These are phyloP conservation scores for Crepidotus sp. DNA, from an alignment of 1,284 basidiomycete genomes.

Conservation along the genomic window DNA sequence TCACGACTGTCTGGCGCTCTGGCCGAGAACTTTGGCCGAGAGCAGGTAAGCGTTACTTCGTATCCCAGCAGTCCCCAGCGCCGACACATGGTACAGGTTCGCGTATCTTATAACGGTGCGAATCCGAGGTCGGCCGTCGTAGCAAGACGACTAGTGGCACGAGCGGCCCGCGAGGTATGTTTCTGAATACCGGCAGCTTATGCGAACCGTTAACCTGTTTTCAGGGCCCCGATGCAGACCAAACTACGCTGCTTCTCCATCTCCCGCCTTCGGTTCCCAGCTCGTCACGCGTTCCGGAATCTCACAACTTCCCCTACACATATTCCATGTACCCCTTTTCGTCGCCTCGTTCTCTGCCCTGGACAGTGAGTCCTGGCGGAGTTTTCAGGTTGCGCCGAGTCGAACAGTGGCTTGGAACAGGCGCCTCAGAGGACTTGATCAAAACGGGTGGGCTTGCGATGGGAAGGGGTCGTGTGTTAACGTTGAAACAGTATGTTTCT, in stretches of 20 bases:
- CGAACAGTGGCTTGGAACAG: slow-evolving; percentile 43
- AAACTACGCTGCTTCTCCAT: slow-evolving; percentile 28
- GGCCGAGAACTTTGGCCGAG: slow-evolving; percentile 40
- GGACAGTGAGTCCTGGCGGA: slow-evolving; percentile 35
- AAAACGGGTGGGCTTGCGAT: slow-evolving; percentile 31
- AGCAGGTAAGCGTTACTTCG: slow-evolving; percentile 32
- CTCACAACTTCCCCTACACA: slow-evolving; percentile 22
- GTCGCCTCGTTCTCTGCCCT: slow-evolving; percentile 38
- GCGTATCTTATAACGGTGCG: slow-evolving; percentile 38
- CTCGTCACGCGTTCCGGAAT: slow-evolving; percentile 22
- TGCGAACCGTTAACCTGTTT: neutral
- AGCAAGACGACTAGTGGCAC: slow-evolving; percentile 46
- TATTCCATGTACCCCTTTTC: slow-evolving; percentile 63
- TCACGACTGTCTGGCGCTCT: slow-evolving; percentile 60
- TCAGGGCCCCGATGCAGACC: slow-evolving; percentile 18
- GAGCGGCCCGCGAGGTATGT: slow-evolving; percentile 44
- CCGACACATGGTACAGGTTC: slow-evolving; percentile 33
- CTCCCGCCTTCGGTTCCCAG: slow-evolving; percentile 27
- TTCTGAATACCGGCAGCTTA: neutral
- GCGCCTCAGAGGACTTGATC: slow-evolving; percentile 26
- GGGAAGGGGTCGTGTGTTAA: slow-evolving; percentile 27
- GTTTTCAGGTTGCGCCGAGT: slow-evolving; percentile 54
- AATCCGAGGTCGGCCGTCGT: slow-evolving; percentile 28
- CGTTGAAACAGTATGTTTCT: slow-evolving; percentile 26
- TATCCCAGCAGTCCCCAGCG: neutral